These are phyloP conservation scores for Colletotrichum sp. DNA, from an alignment of 2,329 filamentous ascomycete species.

Conservation along the genomic window DNA sequence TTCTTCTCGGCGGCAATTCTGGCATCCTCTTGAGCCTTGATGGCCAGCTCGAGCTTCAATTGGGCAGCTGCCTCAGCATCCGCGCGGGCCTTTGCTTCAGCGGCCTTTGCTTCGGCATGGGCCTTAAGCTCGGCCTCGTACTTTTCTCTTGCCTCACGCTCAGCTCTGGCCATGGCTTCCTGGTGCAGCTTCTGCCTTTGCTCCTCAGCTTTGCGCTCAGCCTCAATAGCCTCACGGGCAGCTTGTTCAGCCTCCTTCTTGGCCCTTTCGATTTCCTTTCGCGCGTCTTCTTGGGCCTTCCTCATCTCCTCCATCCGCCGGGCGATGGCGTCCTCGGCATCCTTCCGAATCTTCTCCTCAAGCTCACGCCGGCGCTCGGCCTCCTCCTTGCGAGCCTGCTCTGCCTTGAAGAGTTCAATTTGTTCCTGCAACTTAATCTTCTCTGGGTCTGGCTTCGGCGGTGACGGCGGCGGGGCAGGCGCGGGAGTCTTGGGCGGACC, in stretches of 20 bases:
- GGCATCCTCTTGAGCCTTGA: slow-evolving; percentile 42
- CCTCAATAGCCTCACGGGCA: slow-evolving; percentile 50
- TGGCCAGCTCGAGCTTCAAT: slow-evolving; percentile 31
- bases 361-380: slow-evolving; percentile 48
- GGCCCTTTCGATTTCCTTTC: slow-evolving; percentile 53
- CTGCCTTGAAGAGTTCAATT: slow-evolving; percentile 54
- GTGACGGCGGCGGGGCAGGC: slow-evolving; percentile 43
- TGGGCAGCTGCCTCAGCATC: slow-evolving; percentile 47
- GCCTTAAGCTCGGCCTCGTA: slow-evolving; percentile 46
- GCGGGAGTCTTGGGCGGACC: slow-evolving; percentile 40
- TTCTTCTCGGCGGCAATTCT: slow-evolving; percentile 45
- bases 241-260: slow-evolving; percentile 49
- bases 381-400: slow-evolving; percentile 50
- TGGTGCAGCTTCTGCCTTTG: slow-evolving; percentile 43
- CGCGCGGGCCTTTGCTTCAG: slow-evolving; percentile 41
- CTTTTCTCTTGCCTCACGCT: slow-evolving; percentile 37
- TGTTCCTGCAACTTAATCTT: slow-evolving; percentile 67
- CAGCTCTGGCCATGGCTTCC: slow-evolving; percentile 35
- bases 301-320: slow-evolving; percentile 45
- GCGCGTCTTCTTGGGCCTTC: slow-evolving; percentile 49
- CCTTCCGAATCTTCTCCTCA: slow-evolving; percentile 49
- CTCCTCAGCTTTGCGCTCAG: slow-evolving; percentile 49
- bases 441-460: slow-evolving; percentile 57
- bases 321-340: slow-evolving; percentile 50
- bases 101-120: slow-evolving; percentile 45